A percentile compares a stretch with the other conserved stretches of the same genome.
Conservation (phyloP, 1,139 yeast genomes). For the Debaryomycetaceae sp. region DNA sequence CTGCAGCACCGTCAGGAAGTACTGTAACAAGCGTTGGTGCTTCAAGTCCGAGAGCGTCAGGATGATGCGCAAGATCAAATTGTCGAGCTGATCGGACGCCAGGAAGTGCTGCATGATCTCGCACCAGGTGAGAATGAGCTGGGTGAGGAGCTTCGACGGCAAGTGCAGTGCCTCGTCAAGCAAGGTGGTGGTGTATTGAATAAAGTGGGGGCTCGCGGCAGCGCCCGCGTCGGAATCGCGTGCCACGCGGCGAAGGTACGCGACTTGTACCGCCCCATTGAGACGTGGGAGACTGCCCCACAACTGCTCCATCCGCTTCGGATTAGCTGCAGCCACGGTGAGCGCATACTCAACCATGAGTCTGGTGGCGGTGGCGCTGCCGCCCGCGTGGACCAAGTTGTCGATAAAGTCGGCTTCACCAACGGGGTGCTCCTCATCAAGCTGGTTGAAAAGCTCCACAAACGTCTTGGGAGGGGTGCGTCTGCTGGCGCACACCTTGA, state of each 20-base stretch:
- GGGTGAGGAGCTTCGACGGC: conserved; percentile 4
- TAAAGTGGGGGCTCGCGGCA: conserved; percentile 6
- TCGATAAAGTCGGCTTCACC: conserved; percentile 13
- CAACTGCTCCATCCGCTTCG: conserved; percentile 8
- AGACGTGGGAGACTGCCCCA: conserved; percentile 11
- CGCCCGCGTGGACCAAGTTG: conserved; percentile 13
- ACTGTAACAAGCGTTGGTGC: conserved; percentile 2
- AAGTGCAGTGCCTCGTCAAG: not conserved
- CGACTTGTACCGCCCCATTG: no score
- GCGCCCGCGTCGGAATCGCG: no score
- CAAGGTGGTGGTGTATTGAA: conserved; percentile 2
- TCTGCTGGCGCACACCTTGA: conserved; percentile 13
- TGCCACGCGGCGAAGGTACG: no score
- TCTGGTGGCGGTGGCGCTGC: conserved; percentile 4
- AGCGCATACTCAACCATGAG: conserved; percentile 8
- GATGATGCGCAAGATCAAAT: conserved; percentile 1
- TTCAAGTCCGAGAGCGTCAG: conserved; percentile 1
- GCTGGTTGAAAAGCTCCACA: conserved; percentile 16
- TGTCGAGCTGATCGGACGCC: conserved; percentile 2
- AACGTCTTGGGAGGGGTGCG: conserved; percentile 16
- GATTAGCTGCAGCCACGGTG: conserved; percentile 9
- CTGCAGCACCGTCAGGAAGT: conserved; percentile 4
- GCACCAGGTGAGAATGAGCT: conserved; percentile 2
- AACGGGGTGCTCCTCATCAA: conserved; percentile 12
- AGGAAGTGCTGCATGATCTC: conserved; percentile 2